These are phyloP conservation scores for Botryobasidium botryosum DNA, from an alignment of 768 basidiomycete species.

Conservation along the genomic window DNA sequence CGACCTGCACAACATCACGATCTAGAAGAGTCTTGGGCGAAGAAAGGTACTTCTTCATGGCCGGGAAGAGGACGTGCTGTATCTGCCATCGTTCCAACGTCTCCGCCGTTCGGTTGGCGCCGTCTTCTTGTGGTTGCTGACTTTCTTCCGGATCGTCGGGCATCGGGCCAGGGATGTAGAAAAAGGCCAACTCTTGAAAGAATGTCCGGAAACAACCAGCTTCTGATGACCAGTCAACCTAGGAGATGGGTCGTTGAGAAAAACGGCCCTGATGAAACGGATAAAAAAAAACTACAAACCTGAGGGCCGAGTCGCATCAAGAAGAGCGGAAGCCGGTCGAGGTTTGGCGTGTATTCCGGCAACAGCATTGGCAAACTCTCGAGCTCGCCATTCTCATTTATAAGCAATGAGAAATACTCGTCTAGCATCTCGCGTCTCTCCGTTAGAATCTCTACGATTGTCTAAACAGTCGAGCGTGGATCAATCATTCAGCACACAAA, in stretches of 20 bases:
- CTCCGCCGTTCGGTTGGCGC: slow-evolving; percentile 22
- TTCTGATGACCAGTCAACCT: slow-evolving; percentile 87
- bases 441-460: slow-evolving; percentile 44
- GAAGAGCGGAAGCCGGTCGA: slow-evolving; percentile 78
- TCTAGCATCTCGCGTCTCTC: slow-evolving; percentile 62
- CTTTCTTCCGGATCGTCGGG: slow-evolving; percentile 9
- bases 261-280: neutral
- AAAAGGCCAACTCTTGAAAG: slow-evolving; percentile 78
- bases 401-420: slow-evolving; percentile 76
- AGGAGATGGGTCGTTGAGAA: neutral
- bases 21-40: slow-evolving; percentile 51
- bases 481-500: too few species aligned
- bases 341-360: slow-evolving; percentile 75
- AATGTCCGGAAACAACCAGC: slow-evolving; percentile 72
- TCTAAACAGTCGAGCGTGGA: slow-evolving; percentile 25
- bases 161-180: slow-evolving; percentile 59
- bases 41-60: slow-evolving; percentile 57
- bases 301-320: slow-evolving; percentile 86
- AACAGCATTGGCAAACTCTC: slow-evolving; percentile 68
- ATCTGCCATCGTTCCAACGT: slow-evolving; percentile 70
- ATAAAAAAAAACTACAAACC: slow-evolving; percentile 25
- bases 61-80: slow-evolving; percentile 80
- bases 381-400: slow-evolving; percentile 50
- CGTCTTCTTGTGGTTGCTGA: slow-evolving; percentile 12
- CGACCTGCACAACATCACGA: slow-evolving; percentile 67